phyloP scores from a whole-genome alignment of 1,139 yeast species.

The Hyphopichia wangnamkhiaoensis region DNA sequence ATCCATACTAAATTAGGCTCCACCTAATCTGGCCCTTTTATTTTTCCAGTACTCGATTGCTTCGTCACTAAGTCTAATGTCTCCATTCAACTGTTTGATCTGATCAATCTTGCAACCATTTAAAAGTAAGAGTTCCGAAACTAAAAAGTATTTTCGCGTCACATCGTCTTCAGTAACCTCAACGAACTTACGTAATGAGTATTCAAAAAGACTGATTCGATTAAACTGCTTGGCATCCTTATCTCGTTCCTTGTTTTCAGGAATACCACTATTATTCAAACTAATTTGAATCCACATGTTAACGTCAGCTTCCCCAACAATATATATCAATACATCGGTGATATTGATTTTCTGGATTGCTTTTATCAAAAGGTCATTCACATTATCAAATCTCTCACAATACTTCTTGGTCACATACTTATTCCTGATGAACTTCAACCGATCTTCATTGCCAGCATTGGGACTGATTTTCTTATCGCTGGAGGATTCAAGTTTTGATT shows the following conservation, averaged over 20 bases:
- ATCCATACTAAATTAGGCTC: constrained; percentile 6
- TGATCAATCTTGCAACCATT: constrained; percentile 57
- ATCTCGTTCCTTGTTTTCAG: constrained; percentile 18
- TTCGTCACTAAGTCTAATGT: constrained; percentile 37
- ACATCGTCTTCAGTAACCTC: constrained; percentile 24
- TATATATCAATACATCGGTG: constrained; percentile 42
- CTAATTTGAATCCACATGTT: constrained; percentile 37
- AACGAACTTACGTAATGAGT: constrained; percentile 54
- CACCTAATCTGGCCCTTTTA: constrained; percentile 34
- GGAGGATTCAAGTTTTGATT: constrained; percentile 18
- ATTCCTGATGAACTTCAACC: constrained; percentile 45
- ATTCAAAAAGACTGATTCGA: constrained; percentile 55
- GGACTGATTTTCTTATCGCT: constrained; percentile 8
- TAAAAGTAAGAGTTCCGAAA: constrained; percentile 70
- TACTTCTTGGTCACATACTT: constrained; percentile 52
- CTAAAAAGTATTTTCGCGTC: constrained; percentile 48
- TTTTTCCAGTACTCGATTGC: constrained; percentile 56
- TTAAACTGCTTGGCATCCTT: constrained; percentile 14
- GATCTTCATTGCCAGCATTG: constrained; percentile 41
- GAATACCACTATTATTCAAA: constrained; percentile 11
- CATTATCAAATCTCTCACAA: constrained; percentile 23
- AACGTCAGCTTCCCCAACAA: constrained; percentile 53
- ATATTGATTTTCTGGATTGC: constrained; percentile 55
- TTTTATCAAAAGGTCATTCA: constrained; percentile 32
- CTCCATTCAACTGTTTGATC: constrained; percentile 20